Conservation (phyloP, 768 basidiomycete species). For the Kwoniella newhampshirensis region DNA sequence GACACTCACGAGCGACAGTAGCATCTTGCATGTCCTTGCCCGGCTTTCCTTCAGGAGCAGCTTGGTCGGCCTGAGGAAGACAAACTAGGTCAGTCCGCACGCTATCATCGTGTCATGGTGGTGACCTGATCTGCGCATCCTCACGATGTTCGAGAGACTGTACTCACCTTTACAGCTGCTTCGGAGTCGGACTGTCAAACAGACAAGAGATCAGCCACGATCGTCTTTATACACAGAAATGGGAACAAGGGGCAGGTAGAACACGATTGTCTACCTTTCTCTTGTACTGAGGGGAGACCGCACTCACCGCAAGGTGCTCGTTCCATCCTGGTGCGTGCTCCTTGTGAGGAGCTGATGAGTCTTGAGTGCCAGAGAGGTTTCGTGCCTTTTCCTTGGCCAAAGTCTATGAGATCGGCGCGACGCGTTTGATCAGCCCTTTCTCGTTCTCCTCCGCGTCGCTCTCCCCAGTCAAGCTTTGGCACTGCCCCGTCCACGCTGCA, state of each 20-base stretch:
- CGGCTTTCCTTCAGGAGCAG: constrained; percentile 35
- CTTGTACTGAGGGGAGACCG: not conserved
- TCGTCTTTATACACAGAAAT: not conserved
- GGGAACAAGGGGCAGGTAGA: not conserved
- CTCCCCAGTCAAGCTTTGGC: too few species aligned
- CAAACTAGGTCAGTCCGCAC: too few species aligned
- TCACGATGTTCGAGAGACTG: too few species aligned
- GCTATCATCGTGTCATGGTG: too few species aligned
- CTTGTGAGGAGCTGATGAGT: constrained; percentile 38
- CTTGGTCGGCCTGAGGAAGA: constrained; percentile 36
- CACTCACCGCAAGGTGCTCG: constrained; percentile 51
- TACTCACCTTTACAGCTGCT: constrained; percentile 46
- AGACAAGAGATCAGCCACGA: not conserved
- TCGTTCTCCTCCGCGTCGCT: too few species aligned
- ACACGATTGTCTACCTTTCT: not conserved
- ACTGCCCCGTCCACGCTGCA: constrained; percentile 6
- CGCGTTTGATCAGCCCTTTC: not conserved
- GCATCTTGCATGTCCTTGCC: constrained; percentile 41
- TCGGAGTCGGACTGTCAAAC: constrained; percentile 46
- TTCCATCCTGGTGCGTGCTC: constrained; percentile 52
- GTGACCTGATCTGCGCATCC: not conserved
- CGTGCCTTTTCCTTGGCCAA: constrained; percentile 37
- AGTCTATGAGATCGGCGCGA: constrained; percentile 3
- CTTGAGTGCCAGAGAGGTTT: constrained; percentile 36
- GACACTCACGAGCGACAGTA: constrained; percentile 39